These are phyloP conservation scores for Penicillium palitans DNA, from an alignment of 2,329 filamentous ascomycete genomes.

Conservation along the genomic window DNA sequence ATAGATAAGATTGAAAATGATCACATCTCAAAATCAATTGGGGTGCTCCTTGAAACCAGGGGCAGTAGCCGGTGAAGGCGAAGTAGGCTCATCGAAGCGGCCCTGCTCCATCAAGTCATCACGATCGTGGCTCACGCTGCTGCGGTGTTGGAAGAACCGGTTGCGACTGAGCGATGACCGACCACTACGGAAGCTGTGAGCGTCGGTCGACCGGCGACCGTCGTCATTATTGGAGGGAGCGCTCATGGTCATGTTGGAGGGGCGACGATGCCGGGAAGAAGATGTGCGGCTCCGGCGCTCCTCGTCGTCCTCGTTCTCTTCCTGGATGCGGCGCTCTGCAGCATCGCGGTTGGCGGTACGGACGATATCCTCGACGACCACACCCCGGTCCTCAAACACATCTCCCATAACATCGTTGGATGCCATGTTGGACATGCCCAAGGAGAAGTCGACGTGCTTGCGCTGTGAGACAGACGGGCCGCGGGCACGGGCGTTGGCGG, in stretches of 20 bases:
- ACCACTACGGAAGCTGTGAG: conserved; percentile 33
- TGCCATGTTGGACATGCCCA: conserved; percentile 63
- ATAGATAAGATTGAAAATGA: neutral
- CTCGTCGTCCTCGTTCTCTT: conserved; percentile 36
- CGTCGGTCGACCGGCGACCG: conserved; percentile 33
- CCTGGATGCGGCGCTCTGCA: conserved; percentile 41
- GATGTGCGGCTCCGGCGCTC: conserved; percentile 31
- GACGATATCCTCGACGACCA: conserved; percentile 45
- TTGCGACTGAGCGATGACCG: conserved; percentile 54
- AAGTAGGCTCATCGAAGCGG: conserved; percentile 38
- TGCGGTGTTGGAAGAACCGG: conserved; percentile 60
- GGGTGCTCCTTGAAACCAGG: conserved; percentile 1
- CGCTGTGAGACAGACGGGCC: conserved; percentile 60
- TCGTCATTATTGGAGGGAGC: conserved; percentile 23
- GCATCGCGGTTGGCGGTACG: conserved; percentile 42
- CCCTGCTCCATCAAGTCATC: conserved; percentile 51
- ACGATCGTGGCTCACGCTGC: conserved; percentile 30
- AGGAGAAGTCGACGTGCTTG: conserved; percentile 69
- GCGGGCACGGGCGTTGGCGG: conserved; percentile 49
- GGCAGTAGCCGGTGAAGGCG: conserved; percentile 5
- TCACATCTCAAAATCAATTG: neutral
- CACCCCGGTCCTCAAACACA: conserved; percentile 59
- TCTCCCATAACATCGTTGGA: conserved; percentile 63
- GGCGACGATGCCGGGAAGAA: conserved; percentile 25
- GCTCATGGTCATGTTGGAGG: conserved; percentile 27